Percentiles rank a stretch among this genome's conserved stretches.
These are phyloP conservation scores for Datura wrightii DNA, from an alignment of 257 asterid genomes.

Conservation along the genomic window DNA sequence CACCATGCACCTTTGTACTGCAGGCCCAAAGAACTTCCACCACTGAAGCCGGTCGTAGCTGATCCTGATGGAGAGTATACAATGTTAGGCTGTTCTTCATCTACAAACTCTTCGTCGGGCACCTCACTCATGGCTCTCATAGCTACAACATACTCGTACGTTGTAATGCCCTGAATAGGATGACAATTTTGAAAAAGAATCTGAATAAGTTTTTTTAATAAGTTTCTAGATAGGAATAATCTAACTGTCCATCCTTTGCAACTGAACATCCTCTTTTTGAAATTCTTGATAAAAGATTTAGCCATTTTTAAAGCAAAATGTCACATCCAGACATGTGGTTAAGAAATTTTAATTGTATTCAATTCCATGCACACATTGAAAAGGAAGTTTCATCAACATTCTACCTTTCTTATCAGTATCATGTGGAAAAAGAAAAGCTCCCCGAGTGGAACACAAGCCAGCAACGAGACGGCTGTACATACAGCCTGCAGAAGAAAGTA, in stretches of 20 bases:
- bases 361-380: no score
- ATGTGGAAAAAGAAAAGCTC: slow-evolving; percentile 98
- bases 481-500: slow-evolving; percentile 60
- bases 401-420: slow-evolving; percentile 86
- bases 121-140: slow-evolving; percentile 97
- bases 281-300: not conserved
- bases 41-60: slow-evolving; percentile 93
- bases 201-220: not conserved
- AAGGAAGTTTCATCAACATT: slow-evolving; percentile 28
- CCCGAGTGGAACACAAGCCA: slow-evolving; percentile 89
- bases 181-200: slow-evolving; percentile 17
- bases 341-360: not conserved
- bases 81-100: slow-evolving; percentile 74
- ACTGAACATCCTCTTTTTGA: no score
- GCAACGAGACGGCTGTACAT: slow-evolving; percentile 84
- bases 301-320: not conserved
- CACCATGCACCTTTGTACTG: slow-evolving; percentile 99
- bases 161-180: slow-evolving; percentile 76
- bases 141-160: slow-evolving; percentile 94
- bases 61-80: slow-evolving; percentile 87
- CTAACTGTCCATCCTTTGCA: no score
- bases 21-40: slow-evolving; percentile 93
- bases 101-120: slow-evolving; percentile 74
- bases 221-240: no score
- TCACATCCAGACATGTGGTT: no score